Evolutionary conservation across 768 basidiomycete species (phyloP), one percentile per base, ranked within the genome.

Genomic region (Mycena indigotica): DNA sequence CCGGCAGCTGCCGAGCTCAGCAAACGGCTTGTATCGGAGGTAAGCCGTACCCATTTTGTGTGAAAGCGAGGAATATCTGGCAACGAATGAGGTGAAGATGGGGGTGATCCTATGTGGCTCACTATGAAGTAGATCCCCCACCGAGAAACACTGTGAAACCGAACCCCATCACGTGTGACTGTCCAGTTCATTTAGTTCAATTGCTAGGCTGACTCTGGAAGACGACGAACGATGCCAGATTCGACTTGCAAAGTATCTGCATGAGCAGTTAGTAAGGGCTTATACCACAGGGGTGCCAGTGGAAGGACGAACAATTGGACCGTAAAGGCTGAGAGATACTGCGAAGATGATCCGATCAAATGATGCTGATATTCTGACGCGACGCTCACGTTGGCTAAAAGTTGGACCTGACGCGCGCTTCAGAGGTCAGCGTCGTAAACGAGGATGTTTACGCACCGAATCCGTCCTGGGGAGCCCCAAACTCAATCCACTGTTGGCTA

Each of bases 241-340:
- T 5, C 60, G 44, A 28, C 55, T 61, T n/a, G 55, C 55, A 26
- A 61, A 61, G 19, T 57, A 61, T 2, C 60, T 61, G 21, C 28
- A 4, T n/a, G n/a, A n/a, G n/a, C n/a, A n/a, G n/a, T n/a, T n/a
- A n/a, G n/a, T n/a, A n/a, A n/a, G n/a, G n/a, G n/a, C n/a, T n/a
- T n/a, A n/a, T n/a, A n/a, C n/a, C n/a, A n/a, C n/a, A n/a, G n/a
- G n/a, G n/a, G n/a, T n/a, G n/a, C n/a, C n/a, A n/a, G n/a, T n/a
- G n/a, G n/a, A n/a, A n/a, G n/a, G 3, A 50, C 35, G 13, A 52
- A 62, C 61, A 62, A 32, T 28, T 62, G 61, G 6, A 62, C 61
- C 1, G 44, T 24, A 23, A 62, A 62, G 6, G 53, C 52, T 6
- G 61, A 51, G n/a, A 62, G 19, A 35, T 62, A 62, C 61, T 62